Base-by-base conservation (phyloP, 2,329 filamentous ascomycete species). In the Biscogniauxia marginata region DNA sequence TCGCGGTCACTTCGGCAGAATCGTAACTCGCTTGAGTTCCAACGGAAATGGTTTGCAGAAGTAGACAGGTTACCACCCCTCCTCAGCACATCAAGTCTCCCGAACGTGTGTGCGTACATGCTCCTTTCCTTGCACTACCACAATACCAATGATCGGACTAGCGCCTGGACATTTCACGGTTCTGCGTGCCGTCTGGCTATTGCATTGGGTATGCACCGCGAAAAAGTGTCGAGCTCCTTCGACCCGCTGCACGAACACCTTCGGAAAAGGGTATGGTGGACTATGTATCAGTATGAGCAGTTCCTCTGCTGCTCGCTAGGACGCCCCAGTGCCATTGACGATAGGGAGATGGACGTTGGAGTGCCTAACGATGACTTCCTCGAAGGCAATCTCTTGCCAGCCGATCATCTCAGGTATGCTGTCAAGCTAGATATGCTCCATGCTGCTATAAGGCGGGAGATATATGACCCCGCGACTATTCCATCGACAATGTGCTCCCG, bases 201-300 rank as follows among this genome's bases (percentile, higher is more conserved):
- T 53, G 74, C 73, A 13, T 67, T 77, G 52, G 75, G 75, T 3
- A 74, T 78, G 72, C 75, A 78, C 57, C 70, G 74, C 25, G 74
- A 76, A 58, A 71, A 67, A 23, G 67, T 71, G 0, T 72, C 71
- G n/a, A 64, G 67, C 30, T 68, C 72, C 1, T 74, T 76, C 52
- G 69, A 74, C 8, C 54, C 60, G 19, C 47, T 66, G 1, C 62
- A 68, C 34, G 61, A 63, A n/a, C 63, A 68, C 47, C 61, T 69
- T 18, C 64, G 67, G 8, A 67, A 69, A 30, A 59, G 67, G 19
- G 60, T 70, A 18, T 72, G 69, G 69, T 71, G 69, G 67, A 71
- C 70, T 5, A 34, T 71, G 39, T 70, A 70, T 52, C 62, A 59
- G n/a, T 71, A 65, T 53, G 70, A 71, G 50, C 68, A 69, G 49